A percentile compares a stretch with the other conserved stretches of the same genome.
Conservation (phyloP, 169 alveolate genomes). For the Theileria parva region DNA sequence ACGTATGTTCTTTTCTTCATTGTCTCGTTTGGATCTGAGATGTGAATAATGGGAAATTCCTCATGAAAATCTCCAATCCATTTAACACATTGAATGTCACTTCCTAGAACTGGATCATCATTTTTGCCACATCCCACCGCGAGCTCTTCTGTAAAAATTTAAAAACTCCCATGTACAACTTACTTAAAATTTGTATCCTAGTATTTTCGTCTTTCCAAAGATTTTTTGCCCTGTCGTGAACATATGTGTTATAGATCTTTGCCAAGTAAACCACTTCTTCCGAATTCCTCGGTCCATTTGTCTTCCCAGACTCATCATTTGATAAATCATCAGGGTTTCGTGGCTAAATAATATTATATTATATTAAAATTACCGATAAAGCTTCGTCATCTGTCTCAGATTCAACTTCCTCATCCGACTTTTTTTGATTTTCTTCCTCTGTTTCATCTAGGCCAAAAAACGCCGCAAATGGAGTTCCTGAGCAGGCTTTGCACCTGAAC, state of each 20-base stretch:
- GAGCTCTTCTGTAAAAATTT: conserved; percentile 71
- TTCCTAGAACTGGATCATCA: conserved; percentile 88
- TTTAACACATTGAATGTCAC: conserved; percentile 84
- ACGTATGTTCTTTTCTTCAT: conserved; percentile 84
- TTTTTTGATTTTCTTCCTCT: conserved; percentile 24
- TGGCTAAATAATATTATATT: background rate
- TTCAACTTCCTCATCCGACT: conserved; percentile 17
- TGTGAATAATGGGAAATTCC: conserved; percentile 83
- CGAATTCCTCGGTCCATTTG: conserved; percentile 79
- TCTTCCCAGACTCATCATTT: conserved; percentile 58
- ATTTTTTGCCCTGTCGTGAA: conserved; percentile 89
- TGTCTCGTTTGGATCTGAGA: conserved; percentile 81
- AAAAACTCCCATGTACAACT: background rate
- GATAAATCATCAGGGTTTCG: conserved; percentile 20
- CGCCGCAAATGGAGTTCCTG: conserved; percentile 74
- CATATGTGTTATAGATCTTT: conserved; percentile 89
- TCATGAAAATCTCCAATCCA: conserved; percentile 88
- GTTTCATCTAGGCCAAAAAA: conserved; percentile 64
- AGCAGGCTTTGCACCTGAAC: conserved; percentile 78
- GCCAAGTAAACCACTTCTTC: conserved; percentile 84
- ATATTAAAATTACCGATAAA: conserved; percentile 17
- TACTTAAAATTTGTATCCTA: conserved; percentile 81
- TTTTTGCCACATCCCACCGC: conserved; percentile 81
- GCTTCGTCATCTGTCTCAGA: conserved; percentile 33
- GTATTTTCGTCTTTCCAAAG: conserved; percentile 86